Evolutionary conservation across 2,329 filamentous ascomycete genomes (phyloP), one percentile per base, ranked within the genome.

Genomic region (Mycogone perniciosa): DNA sequence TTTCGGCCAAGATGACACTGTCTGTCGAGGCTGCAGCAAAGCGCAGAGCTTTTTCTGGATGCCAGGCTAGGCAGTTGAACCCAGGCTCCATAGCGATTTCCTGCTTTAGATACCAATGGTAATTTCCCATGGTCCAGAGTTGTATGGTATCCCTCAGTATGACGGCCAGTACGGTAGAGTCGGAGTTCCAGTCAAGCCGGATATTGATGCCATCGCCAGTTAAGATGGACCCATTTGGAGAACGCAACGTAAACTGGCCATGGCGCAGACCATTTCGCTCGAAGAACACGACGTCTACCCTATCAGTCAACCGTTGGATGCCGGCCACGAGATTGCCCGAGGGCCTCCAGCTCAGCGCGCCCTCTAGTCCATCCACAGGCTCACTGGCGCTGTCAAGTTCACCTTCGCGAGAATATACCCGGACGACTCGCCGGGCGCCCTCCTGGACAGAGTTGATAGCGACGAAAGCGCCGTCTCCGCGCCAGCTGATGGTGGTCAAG

Each of bases 211-310:
- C 42, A 39, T 76, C 76, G 8, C 75, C 76, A 58, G 77, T 73
- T 1, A 72, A 69, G 6, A 77, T 67, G 49, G 79, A 69, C 44
- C 84, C 81, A 53, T 82, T 77, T 9, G 79, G 72, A 3, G 76
- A 80, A 43, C 88, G 82, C 13, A 99, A 75, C n/a, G 82, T 82
- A 62, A 97, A 99, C 58, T 96, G 82, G 4, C 93, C 93, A 67
- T 99, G 93, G n/a, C 92, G 82, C 52, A 99, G 76, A n/a, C 93
- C 93, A 61, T 99, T 99, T 47, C 91, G 80, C 71, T 99, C 93
- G 60, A 99, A 99, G 69, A 99, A 99, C 3, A 95, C 84, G 41
- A 97, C 84, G 59, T 95, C 85, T 20, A 88, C 72, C n/a, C 76
- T 76, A 44, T 85, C 80, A 1, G 77, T 66, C n/a, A 82, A 68